Conservation (phyloP, 345 rosid species). For the Rubroshorea leprosula region DNA sequence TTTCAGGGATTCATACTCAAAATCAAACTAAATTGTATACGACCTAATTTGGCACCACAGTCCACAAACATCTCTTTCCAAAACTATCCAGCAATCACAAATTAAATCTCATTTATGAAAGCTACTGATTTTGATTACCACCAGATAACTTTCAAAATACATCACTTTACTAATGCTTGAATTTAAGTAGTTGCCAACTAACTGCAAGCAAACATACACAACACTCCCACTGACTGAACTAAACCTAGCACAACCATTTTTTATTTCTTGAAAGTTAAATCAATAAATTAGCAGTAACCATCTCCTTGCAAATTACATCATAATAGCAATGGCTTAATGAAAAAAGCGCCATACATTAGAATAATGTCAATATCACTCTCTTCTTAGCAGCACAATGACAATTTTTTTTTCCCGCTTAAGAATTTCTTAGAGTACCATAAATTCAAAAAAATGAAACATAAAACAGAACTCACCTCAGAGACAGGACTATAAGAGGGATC, state of each 20-base stretch:
- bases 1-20: not conserved
- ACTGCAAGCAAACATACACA: not conserved
- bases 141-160: not conserved
- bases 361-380: not conserved
- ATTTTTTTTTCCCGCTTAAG: not conserved
- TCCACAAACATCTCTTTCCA: slow-evolving; percentile 2
- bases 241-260: not conserved
- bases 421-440: not conserved
- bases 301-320: not conserved
- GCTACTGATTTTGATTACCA: not conserved
- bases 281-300: not conserved
- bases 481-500: slow-evolving; percentile 97
- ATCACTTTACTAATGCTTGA: not conserved
- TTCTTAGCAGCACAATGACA: not conserved
- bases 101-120: not conserved
- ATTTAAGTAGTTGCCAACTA: not conserved
- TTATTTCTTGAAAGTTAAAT: not conserved
- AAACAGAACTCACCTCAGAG: slow-evolving; percentile 64
- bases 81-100: not conserved
- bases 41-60: not conserved
- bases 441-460: not conserved
- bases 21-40: not conserved
- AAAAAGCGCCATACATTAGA: no score
- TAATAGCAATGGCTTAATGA: no score
- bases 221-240: not conserved